Conservation (phyloP, 768 basidiomycete species). For the Leucocoprinus leucothites region DNA sequence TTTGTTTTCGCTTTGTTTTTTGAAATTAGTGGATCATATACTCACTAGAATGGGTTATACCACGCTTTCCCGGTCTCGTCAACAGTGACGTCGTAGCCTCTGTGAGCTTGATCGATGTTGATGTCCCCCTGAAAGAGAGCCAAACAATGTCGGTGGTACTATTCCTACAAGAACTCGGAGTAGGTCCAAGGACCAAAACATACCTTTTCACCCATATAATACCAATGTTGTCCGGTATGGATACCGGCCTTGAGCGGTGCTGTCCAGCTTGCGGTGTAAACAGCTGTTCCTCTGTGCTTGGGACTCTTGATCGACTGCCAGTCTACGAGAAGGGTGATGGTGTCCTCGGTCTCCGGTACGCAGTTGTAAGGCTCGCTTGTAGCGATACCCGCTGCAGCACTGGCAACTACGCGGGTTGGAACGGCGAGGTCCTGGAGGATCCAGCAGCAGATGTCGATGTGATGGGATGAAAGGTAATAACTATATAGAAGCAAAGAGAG, state of each 20-base stretch:
- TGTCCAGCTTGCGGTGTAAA: constrained; percentile 95
- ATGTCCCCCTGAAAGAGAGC: constrained; percentile 70
- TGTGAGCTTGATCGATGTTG: constrained; percentile 88
- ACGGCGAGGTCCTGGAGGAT: constrained; percentile 73
- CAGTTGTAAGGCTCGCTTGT: constrained; percentile 88
- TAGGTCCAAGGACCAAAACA: background rate
- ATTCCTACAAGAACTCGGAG: background rate
- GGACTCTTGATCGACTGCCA: constrained; percentile 81
- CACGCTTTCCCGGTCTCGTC: constrained; percentile 83
- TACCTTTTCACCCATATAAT: constrained; percentile 93
- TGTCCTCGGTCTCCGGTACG: constrained; percentile 85
- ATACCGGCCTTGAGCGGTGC: constrained; percentile 88
- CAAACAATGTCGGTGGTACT: constrained; percentile 7
- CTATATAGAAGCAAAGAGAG: constrained; percentile 29
- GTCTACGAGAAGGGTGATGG: constrained; percentile 91
- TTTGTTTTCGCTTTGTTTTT: background rate
- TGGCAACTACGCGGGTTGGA: constrained; percentile 85
- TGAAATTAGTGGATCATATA: constrained; percentile 12
- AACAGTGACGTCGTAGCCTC: constrained; percentile 86
- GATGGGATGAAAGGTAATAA: constrained; percentile 94
- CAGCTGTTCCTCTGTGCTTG: constrained; percentile 79
- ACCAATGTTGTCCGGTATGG: constrained; percentile 90
- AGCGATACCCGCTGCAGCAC: constrained; percentile 88
- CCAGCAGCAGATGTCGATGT: constrained; percentile 89
- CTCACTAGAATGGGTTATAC: constrained; percentile 92